Evolutionary conservation across 2,329 filamentous ascomycete genomes (phyloP).

Genomic region (Claviceps pusilla): DNA sequence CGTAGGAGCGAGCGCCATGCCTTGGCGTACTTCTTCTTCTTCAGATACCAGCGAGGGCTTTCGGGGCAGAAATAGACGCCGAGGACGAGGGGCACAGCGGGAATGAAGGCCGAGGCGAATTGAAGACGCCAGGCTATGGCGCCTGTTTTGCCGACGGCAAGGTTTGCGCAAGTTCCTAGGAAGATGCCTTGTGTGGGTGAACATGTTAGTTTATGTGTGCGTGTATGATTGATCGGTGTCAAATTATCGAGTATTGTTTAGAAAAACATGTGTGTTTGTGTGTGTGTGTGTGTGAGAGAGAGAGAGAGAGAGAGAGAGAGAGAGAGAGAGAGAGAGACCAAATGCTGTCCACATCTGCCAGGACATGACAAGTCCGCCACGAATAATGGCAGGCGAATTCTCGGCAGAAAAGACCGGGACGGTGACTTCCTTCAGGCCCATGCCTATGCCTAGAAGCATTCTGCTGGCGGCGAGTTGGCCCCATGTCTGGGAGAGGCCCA

Average conservation of each 20-base stretch:
- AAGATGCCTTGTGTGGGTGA: conserved; percentile 36
- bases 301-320: background rate
- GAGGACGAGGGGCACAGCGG: conserved; percentile 44
- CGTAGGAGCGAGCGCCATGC: conserved; percentile 41
- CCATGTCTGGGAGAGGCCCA: conserved; percentile 44
- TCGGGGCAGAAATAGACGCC: conserved; percentile 47
- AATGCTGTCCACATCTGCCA: conserved; percentile 33
- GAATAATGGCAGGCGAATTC: conserved; percentile 35
- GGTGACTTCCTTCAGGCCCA: conserved; percentile 37
- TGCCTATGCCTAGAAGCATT: conserved; percentile 41
- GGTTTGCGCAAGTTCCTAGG: conserved; percentile 49
- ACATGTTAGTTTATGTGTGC: background rate
- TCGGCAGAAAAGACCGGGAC: conserved; percentile 40
- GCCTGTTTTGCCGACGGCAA: conserved; percentile 46
- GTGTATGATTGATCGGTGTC: background rate
- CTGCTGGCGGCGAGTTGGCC: conserved; percentile 36
- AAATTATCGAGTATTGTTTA: background rate
- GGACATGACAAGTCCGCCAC: conserved; percentile 37
- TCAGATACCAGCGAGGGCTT: conserved; percentile 51
- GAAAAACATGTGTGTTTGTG: too few species aligned
- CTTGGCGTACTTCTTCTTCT: conserved; percentile 38
- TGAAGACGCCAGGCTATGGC: conserved; percentile 48
- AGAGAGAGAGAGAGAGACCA: background rate
- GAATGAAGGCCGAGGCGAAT: conserved; percentile 49
- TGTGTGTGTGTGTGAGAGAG: too few species aligned